Percentiles rank a stretch among this genome's conserved stretches.
phyloP scores from a whole-genome alignment of 495 filamentous ascomycete species.

The Penicillium fimorum region DNA sequence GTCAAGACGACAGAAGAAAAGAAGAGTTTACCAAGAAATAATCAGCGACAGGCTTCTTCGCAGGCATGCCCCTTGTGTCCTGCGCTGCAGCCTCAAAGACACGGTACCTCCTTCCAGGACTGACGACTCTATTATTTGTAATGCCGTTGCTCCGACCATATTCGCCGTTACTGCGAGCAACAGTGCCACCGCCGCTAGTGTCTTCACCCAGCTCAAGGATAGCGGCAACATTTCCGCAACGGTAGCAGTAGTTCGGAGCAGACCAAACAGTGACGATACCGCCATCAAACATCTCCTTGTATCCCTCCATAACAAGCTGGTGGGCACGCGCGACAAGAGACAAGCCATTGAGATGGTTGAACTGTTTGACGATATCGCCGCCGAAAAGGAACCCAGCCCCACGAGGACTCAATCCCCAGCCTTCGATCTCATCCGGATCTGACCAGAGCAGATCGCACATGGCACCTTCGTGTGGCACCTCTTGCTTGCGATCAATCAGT shows the following conservation, averaged over 20 bases:
- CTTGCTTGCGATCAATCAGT: constrained; percentile 92
- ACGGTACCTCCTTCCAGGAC: constrained; percentile 86
- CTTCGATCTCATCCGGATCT: constrained; percentile 97
- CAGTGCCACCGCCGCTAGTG: constrained; percentile 67
- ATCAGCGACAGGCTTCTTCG: constrained; percentile 96
- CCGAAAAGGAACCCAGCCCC: constrained; percentile 97
- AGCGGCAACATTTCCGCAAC: constrained; percentile 95
- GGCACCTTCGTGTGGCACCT: constrained; percentile 96
- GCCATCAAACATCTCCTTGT: constrained; percentile 97
- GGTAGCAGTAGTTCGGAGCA: constrained; percentile 97
- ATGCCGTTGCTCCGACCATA: constrained; percentile 56
- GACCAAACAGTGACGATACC: constrained; percentile 97
- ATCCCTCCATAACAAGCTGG: constrained; percentile 98
- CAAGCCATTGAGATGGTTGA: constrained; percentile 91
- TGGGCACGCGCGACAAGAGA: constrained; percentile 91
- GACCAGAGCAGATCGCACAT: constrained; percentile 99
- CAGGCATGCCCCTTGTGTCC: constrained; percentile 95
- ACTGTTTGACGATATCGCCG: constrained; percentile 90
- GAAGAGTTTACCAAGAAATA: constrained; percentile 72
- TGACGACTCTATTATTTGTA: constrained; percentile 47
- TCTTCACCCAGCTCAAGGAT: constrained; percentile 93
- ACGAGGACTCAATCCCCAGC: constrained; percentile 92
- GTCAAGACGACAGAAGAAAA: background rate
- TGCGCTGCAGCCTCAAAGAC: constrained; percentile 98
- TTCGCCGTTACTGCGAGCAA: constrained; percentile 79